Conservation (phyloP, 2,329 filamentous ascomycete genomes). For the Stemphylium vesicarium region DNA sequence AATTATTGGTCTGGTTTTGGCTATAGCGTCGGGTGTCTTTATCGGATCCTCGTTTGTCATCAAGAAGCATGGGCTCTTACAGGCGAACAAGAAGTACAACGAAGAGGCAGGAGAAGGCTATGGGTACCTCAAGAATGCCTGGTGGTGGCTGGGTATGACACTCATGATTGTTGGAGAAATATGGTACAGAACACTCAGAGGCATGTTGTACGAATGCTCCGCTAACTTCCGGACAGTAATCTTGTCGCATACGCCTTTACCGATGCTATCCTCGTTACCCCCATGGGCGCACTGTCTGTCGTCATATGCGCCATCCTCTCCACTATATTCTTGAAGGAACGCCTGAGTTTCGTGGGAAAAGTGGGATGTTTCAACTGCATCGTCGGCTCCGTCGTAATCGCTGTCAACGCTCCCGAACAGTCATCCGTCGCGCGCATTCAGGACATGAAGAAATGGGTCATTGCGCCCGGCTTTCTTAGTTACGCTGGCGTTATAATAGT, state of each 20-base stretch:
- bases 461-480: constrained; percentile 82
- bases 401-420: constrained; percentile 87
- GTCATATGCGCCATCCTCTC: constrained; percentile 91
- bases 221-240: constrained; percentile 59
- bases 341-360: constrained; percentile 93
- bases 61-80: constrained; percentile 90
- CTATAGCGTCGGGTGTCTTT: constrained; percentile 85
- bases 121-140: constrained; percentile 92
- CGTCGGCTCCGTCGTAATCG: constrained; percentile 89
- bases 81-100: constrained; percentile 94
- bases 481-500: constrained; percentile 85
- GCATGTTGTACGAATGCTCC: constrained; percentile 49
- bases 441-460: constrained; percentile 87
- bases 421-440: constrained; percentile 87
- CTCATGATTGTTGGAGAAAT: constrained; percentile 97
- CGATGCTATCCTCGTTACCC: constrained; percentile 93
- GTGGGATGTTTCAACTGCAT: constrained; percentile 96
- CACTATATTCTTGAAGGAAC: constrained; percentile 93
- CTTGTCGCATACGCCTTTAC: constrained; percentile 97
- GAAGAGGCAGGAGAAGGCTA: constrained; percentile 96
- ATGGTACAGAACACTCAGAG: constrained; percentile 45
- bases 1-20: constrained; percentile 82
- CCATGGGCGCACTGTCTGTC: constrained; percentile 87
- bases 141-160: constrained; percentile 95
- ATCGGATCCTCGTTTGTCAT: constrained; percentile 95